These are phyloP conservation scores for Podaxis sp. DNA, from an alignment of 768 basidiomycete genomes.

Conservation along the genomic window DNA sequence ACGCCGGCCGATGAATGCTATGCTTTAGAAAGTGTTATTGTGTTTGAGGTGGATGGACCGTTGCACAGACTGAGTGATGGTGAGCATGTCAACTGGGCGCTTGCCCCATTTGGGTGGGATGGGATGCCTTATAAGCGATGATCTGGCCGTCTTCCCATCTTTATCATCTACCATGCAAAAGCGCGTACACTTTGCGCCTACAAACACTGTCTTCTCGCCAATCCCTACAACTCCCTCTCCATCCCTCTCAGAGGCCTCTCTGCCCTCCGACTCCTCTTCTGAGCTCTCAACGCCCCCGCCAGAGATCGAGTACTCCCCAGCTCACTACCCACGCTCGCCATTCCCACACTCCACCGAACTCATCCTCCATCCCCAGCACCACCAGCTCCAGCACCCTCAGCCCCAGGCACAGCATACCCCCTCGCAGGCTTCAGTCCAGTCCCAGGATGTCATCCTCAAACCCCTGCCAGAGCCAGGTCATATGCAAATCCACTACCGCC, in stretches of 20 bases:
- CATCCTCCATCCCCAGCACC: conserved; percentile 20
- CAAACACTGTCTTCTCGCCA: conserved; percentile 37
- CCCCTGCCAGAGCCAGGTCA: conserved; percentile 18
- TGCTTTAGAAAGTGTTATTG: not conserved
- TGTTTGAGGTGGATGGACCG: not conserved
- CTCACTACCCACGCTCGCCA: conserved; percentile 31
- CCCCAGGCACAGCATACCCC: not conserved
- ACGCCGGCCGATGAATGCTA: not conserved
- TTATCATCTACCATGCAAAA: conserved; percentile 28
- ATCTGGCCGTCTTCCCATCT: conserved; percentile 10
- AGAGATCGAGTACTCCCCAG: conserved; percentile 22
- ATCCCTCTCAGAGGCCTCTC: conserved; percentile 33
- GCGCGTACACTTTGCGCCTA: conserved; percentile 42
- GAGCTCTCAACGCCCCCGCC: conserved; percentile 39
- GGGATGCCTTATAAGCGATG: conserved; percentile 13
- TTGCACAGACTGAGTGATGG: not conserved
- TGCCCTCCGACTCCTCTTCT: conserved; percentile 37
- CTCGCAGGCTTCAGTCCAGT: not conserved
- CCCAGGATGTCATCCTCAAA: not conserved
- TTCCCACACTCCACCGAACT: conserved; percentile 26
- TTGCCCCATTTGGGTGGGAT: conserved; percentile 9
- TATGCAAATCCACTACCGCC: conserved; percentile 42
- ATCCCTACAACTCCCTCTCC: conserved; percentile 37
- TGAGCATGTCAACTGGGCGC: not conserved
- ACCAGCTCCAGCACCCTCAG: not conserved